Base-by-base conservation (phyloP, 2,329 filamentous ascomycete species). In the Phyllosticta citribraziliensis region DNA sequence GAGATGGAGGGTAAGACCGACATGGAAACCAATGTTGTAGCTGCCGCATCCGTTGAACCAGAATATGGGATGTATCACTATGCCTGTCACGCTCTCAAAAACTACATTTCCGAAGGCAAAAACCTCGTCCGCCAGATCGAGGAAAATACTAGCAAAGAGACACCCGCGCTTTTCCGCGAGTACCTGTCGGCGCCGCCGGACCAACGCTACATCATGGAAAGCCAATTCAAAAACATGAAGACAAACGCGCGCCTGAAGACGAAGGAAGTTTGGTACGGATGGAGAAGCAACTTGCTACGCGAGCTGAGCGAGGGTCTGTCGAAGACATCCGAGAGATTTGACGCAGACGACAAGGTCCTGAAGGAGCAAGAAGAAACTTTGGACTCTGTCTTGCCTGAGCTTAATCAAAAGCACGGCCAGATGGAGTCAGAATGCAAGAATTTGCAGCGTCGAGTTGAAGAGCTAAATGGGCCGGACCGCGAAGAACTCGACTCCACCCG, bases 221-320 rank as follows among this genome's bases (percentile, higher is more conserved):
- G 89, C 66, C 92, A 97, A 71, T 94, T 99, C 79, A 94, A 96
- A 74, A 97, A 97, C 69, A 88, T 96, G 74, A 97, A 97, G 78
- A 92, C 91, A 0, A 89, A 96, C 72, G 91, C 93, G 17, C 84
- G 94, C 25, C 81, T 97, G 14, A 79, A 92, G 57, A 97, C 93
- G 76, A 97, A 97, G 72, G 91, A 90, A 62, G 92, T 94, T 79
- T 99, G 94, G 94, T 99, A 99, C 72, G 88, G 93, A 69, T 99
- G 94, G 94, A 87, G 94, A 51, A 93, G 89, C 81, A 93, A 94
- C 68, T 82, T 97, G 24, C 86, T 89, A 30, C 82, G 91, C 61
- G 88, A 90, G 19, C 81, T 99, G 47, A 91, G 88, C 70, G 86
- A 91, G 67, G 92, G 89, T 3, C 82, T 97, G 2, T 74, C 88